These are phyloP conservation scores for Colletotrichum costaricense DNA, from an alignment of 2,329 filamentous ascomycete species.

Conservation along the genomic window DNA sequence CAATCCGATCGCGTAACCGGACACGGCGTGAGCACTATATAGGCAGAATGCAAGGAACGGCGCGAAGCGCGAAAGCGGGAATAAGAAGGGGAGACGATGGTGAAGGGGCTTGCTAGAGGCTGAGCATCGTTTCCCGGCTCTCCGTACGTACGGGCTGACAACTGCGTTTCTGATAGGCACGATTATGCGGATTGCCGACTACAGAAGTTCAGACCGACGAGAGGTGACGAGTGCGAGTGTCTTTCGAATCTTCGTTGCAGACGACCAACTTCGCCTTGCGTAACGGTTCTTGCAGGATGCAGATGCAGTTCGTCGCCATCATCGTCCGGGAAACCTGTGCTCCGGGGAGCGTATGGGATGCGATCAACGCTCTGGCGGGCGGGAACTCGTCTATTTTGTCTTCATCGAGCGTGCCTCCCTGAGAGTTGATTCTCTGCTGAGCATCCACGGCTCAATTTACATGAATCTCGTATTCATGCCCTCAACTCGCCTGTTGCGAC, in stretches of 20 bases:
- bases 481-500: conserved; percentile 12
- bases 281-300: neutral
- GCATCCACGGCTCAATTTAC: conserved; percentile 6
- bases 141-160: neutral
- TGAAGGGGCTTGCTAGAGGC: neutral
- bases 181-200: conserved; percentile 32
- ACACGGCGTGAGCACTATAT: conserved; percentile 6
- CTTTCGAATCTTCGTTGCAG: neutral
- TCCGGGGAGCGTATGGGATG: neutral
- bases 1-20: conserved; percentile 16
- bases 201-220: neutral
- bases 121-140: neutral
- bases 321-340: neutral
- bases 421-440: neutral
- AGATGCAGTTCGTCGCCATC: neutral
- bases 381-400: conserved; percentile 12
- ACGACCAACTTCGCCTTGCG: conserved; percentile 1
- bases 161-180: conserved; percentile 26
- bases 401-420: neutral
- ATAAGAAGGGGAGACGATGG: too few relatives aligned
- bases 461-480: conserved; percentile 18
- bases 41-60: conserved; percentile 24
- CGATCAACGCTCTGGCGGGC: neutral
- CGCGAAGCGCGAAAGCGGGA: neutral
- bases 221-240: neutral